Evolutionary conservation across 1,284 basidiomycete species (phyloP).

Genomic region (Tilletiopsis washingtonensis): DNA sequence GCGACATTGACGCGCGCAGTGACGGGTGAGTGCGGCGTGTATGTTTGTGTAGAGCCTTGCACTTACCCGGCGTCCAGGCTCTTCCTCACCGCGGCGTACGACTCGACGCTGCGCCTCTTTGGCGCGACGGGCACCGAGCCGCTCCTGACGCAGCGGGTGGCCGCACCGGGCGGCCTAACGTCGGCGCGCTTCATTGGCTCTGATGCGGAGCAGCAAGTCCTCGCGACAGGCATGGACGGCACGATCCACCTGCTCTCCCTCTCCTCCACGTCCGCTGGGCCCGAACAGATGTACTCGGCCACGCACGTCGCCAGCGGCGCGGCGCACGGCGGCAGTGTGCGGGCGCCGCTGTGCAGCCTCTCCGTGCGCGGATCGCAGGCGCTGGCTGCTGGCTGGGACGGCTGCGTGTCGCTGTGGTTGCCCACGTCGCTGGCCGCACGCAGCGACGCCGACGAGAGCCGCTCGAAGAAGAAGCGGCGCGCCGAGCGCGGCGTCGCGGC

Average conservation of each 20-base stretch:
- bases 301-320: no score
- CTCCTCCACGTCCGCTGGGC: no score
- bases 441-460: background rate
- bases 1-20: conserved; percentile 60
- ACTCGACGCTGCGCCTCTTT: conserved; percentile 56
- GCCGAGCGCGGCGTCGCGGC: background rate
- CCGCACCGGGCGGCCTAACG: background rate
- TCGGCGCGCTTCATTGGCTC: background rate
- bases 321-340: no score
- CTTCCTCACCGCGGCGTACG: conserved; percentile 48
- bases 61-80: background rate
- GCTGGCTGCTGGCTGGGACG: conserved; percentile 38
- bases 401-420: conserved; percentile 35
- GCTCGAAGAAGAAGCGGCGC: background rate
- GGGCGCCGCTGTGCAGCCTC: no score
- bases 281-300: no score
- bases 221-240: background rate
- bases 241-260: background rate
- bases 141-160: background rate
- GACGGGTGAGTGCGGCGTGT: conserved; percentile 57
- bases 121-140: background rate
- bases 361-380: conserved; percentile 7
- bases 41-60: background rate
- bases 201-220: conserved; percentile 9
- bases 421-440: background rate